Percentiles rank a stretch among this genome's conserved stretches.
These are phyloP conservation scores for Aplosporella prunicola DNA, from an alignment of 2,329 filamentous ascomycete species.

Conservation along the genomic window DNA sequence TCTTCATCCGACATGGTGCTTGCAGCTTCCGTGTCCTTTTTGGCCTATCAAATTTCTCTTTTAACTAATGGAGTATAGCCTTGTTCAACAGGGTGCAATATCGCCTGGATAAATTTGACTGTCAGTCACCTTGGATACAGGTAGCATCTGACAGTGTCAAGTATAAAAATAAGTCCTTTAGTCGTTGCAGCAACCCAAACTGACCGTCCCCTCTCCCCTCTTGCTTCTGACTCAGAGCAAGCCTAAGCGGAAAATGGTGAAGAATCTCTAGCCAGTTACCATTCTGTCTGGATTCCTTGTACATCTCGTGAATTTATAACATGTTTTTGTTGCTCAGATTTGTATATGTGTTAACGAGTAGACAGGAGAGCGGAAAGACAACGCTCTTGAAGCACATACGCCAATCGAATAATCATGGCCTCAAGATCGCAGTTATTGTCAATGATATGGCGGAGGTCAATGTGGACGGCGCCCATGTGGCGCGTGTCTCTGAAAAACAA, in stretches of 20 bases:
- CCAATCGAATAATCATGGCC: constrained; percentile 52
- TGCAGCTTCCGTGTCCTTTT: too few relatives aligned
- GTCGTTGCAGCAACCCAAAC: too few relatives aligned
- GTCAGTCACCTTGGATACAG: too few relatives aligned
- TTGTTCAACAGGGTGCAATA: too few relatives aligned
- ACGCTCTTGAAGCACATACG: constrained; percentile 62
- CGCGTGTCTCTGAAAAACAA: constrained; percentile 32
- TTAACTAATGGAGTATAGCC: too few relatives aligned
- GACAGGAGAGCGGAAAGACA: constrained; percentile 59
- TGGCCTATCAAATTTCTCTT: too few relatives aligned
- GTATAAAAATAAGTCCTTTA: too few relatives aligned
- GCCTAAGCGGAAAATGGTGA: constrained; percentile 10
- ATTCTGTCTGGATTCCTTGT: constrained; percentile 52
- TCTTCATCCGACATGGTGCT: too few relatives aligned
- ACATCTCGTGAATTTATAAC: constrained; percentile 13
- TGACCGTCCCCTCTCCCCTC: too few relatives aligned
- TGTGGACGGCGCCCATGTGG: constrained; percentile 54
- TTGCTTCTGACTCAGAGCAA: not conserved
- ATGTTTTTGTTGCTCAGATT: not conserved
- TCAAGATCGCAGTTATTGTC: constrained; percentile 62
- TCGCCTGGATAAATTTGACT: too few relatives aligned
- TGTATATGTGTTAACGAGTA: not conserved
- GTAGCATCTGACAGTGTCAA: too few relatives aligned
- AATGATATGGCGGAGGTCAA: constrained; percentile 58
- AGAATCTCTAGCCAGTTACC: constrained; percentile 46